These are phyloP conservation scores for Picochlorum costavermella DNA, from an alignment of 139 green algal genomes.

Conservation along the genomic window DNA sequence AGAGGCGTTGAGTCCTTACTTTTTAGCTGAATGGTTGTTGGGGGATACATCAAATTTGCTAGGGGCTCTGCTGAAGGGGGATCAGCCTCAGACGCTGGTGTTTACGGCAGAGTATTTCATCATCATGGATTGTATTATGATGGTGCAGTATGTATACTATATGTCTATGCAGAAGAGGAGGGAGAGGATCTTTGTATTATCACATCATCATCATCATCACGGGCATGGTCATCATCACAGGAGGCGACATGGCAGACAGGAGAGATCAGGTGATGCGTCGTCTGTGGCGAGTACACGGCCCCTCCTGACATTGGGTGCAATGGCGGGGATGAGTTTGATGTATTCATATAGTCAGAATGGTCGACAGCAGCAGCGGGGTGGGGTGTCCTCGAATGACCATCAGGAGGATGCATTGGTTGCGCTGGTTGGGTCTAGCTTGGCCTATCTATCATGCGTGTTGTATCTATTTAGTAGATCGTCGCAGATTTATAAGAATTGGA, in stretches of 20 bases:
- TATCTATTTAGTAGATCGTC: slow-evolving; percentile 70
- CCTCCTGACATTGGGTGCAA: not conserved
- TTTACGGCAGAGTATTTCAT: slow-evolving; percentile 55
- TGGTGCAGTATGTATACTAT: slow-evolving; percentile 32
- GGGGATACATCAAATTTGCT: slow-evolving; percentile 70
- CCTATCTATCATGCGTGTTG: slow-evolving; percentile 60
- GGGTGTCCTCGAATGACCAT: not conserved
- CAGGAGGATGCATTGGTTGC: not conserved
- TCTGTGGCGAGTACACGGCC: not conserved
- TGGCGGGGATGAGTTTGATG: not conserved
- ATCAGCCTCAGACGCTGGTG: slow-evolving; percentile 69
- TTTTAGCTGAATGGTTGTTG: slow-evolving; percentile 79
- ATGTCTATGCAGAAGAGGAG: slow-evolving; percentile 12
- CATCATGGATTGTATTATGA: slow-evolving; percentile 17
- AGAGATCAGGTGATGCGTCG: not conserved
- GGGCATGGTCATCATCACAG: not conserved
- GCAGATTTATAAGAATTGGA: slow-evolving; percentile 76
- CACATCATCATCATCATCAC: slow-evolving; percentile 8
- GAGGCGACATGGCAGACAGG: not conserved
- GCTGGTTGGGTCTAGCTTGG: slow-evolving; percentile 26
- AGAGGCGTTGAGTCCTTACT: slow-evolving; percentile 74
- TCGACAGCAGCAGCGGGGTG: not conserved
- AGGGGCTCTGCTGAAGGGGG: slow-evolving; percentile 68
- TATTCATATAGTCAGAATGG: not conserved
- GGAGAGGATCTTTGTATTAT: slow-evolving; percentile 11